phyloP scores from a whole-genome alignment of 2,329 filamentous ascomycete genomes.

The Talaromyces rugulosus region DNA sequence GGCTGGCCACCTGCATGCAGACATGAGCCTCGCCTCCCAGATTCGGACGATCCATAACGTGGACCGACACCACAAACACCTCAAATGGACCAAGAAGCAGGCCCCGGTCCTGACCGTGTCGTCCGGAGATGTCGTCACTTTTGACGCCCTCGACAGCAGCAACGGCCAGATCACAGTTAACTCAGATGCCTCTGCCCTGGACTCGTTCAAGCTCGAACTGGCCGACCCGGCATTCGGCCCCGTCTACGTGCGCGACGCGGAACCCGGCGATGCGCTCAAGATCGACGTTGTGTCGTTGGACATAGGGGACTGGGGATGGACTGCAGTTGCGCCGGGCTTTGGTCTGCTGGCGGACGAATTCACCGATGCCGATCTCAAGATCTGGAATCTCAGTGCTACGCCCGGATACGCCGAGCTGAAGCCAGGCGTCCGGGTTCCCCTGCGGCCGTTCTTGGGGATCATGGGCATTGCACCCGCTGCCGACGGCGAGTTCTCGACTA shows the following conservation, averaged over 20 bases:
- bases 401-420: constrained; percentile 44
- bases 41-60: constrained; percentile 13
- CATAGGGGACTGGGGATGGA: constrained; percentile 50
- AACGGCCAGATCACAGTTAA: constrained; percentile 47
- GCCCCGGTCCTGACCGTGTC: constrained; percentile 44
- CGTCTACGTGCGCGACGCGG: constrained; percentile 46
- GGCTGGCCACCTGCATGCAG: not conserved
- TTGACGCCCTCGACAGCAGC: constrained; percentile 49
- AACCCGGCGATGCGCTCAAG: constrained; percentile 50
- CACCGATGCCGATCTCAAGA: constrained; percentile 41
- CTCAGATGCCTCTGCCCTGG: constrained; percentile 39
- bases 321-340: constrained; percentile 49
- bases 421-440: constrained; percentile 45
- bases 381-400: constrained; percentile 44
- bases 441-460: constrained; percentile 51
- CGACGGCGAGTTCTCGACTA: constrained; percentile 45
- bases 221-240: constrained; percentile 51
- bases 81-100: constrained; percentile 48
- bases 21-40: not conserved
- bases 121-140: constrained; percentile 46
- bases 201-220: constrained; percentile 37
- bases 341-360: constrained; percentile 50
- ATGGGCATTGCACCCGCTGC: constrained; percentile 49
- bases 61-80: constrained; percentile 35
- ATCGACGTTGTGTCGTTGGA: constrained; percentile 47